Percentiles rank a stretch among this genome's conserved stretches.
These are phyloP conservation scores for Chamaecyparis obtusa DNA, from an alignment of 75 land plant genomes.

Conservation along the genomic window DNA sequence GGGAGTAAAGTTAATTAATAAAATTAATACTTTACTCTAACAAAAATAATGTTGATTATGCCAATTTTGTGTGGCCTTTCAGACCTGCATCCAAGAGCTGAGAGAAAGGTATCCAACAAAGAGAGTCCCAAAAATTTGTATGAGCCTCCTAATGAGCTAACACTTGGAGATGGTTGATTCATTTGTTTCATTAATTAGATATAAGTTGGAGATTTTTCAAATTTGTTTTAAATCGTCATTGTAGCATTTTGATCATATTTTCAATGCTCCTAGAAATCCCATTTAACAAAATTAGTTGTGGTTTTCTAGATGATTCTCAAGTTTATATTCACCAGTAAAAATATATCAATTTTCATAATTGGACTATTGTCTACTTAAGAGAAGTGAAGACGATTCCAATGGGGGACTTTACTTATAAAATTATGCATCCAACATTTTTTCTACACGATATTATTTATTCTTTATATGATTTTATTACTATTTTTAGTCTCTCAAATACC, in stretches of 20 bases:
- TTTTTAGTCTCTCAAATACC: too few relatives aligned
- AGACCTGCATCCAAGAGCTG: slow-evolving; percentile 69
- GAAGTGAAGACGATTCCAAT: too few relatives aligned
- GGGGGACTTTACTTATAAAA: too few relatives aligned
- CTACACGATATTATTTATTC: too few relatives aligned
- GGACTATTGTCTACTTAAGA: too few relatives aligned
- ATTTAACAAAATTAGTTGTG: background rate
- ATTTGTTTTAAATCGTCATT: background rate
- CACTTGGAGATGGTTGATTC: background rate
- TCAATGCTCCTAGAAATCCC: background rate
- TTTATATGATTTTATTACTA: too few relatives aligned
- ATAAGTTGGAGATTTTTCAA: background rate
- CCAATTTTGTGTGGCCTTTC: background rate
- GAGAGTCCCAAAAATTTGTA: slow-evolving; percentile 59
- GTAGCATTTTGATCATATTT: background rate
- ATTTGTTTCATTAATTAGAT: background rate
- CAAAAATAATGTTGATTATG: background rate
- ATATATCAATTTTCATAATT: too few relatives aligned
- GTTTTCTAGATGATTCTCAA: slow-evolving; percentile 5
- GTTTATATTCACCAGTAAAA: too few relatives aligned
- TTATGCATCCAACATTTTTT: too few relatives aligned
- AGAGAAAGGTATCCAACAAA: slow-evolving; percentile 69
- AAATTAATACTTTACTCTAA: too few relatives aligned
- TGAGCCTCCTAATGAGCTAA: slow-evolving; percentile 33
- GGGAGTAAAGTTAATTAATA: too few relatives aligned